phyloP scores from a whole-genome alignment of 768 basidiomycete species.

The Lanmaoa pseudosensibilis region DNA sequence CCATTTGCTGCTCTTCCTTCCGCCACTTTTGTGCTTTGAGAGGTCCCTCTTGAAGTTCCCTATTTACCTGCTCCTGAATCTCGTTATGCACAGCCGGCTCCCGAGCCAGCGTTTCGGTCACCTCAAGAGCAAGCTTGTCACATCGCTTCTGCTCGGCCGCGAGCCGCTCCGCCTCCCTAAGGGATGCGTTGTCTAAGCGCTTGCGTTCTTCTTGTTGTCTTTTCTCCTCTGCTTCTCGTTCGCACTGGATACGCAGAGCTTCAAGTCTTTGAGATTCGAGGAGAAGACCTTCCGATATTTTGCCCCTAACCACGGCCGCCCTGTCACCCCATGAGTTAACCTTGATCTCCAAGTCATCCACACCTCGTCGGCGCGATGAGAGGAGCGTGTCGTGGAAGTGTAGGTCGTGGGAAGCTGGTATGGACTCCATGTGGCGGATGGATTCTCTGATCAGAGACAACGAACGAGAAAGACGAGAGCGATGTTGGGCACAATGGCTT shows the following conservation, averaged over 20 bases:
- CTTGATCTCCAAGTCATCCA: constrained; percentile 52
- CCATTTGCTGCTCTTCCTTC: constrained; percentile 1
- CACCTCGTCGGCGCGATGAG: constrained; percentile 46
- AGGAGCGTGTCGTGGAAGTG: constrained; percentile 50
- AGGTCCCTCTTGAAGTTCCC: not conserved
- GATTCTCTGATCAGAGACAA: constrained; percentile 56
- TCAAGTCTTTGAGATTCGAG: constrained; percentile 45
- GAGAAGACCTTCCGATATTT: constrained; percentile 42
- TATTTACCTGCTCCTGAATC: constrained; percentile 15
- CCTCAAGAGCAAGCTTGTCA: constrained; percentile 18
- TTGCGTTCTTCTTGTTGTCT: constrained; percentile 17
- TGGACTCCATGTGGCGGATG: constrained; percentile 54
- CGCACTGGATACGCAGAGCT: constrained; percentile 31
- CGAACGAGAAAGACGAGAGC: constrained; percentile 43
- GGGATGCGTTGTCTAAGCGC: constrained; percentile 37
- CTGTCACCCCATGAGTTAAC: constrained; percentile 50
- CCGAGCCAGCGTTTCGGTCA: constrained; percentile 4
- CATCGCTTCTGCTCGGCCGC: constrained; percentile 30
- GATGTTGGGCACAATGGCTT: constrained; percentile 33
- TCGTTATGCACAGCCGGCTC: constrained; percentile 23
- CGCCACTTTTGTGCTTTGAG: not conserved
- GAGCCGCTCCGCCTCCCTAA: constrained; percentile 34
- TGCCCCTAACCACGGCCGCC: constrained; percentile 30
- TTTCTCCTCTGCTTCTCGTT: constrained; percentile 29
- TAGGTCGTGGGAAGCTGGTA: constrained; percentile 43